These are phyloP conservation scores for Aspergillus tamarii DNA, from an alignment of 2,329 filamentous ascomycete genomes.

Conservation along the genomic window DNA sequence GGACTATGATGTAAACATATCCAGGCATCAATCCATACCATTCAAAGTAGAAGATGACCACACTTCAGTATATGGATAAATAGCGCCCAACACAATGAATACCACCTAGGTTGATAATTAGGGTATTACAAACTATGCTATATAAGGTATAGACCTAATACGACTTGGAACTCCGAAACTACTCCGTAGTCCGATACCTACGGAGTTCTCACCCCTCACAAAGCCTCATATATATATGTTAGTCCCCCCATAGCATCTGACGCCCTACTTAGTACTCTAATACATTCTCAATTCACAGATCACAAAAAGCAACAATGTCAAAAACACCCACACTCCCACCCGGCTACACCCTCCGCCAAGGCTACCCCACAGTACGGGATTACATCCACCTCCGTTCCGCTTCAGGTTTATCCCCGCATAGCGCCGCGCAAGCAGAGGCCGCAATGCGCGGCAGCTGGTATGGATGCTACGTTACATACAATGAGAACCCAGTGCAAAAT, in stretches of 20 bases:
- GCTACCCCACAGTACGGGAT: conserved; percentile 38
- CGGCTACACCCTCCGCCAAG: conserved; percentile 41
- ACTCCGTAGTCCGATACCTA: not conserved
- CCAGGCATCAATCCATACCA: not conserved
- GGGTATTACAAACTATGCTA: not conserved
- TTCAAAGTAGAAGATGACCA: not conserved
- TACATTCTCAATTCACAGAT: not conserved
- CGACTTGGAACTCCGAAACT: not conserved
- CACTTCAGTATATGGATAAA: not conserved
- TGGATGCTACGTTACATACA: conserved; percentile 45
- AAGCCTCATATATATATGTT: not conserved
- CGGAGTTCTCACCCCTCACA: not conserved
- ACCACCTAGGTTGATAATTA: not conserved
- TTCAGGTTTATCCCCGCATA: conserved; percentile 43
- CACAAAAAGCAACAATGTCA: not conserved
- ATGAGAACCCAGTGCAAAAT: not conserved
- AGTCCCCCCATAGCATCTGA: not conserved
- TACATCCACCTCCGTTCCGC: conserved; percentile 45
- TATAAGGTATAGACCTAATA: not conserved
- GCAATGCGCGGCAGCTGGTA: conserved; percentile 47
- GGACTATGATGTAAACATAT: too few species aligned
- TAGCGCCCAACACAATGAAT: not conserved
- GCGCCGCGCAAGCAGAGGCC: conserved; percentile 39
- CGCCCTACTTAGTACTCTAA: not conserved
- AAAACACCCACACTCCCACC: conserved; percentile 26